phyloP scores from a whole-genome alignment of 2,329 filamentous ascomycete genomes.

The Aspergillus novoparasiticus region DNA sequence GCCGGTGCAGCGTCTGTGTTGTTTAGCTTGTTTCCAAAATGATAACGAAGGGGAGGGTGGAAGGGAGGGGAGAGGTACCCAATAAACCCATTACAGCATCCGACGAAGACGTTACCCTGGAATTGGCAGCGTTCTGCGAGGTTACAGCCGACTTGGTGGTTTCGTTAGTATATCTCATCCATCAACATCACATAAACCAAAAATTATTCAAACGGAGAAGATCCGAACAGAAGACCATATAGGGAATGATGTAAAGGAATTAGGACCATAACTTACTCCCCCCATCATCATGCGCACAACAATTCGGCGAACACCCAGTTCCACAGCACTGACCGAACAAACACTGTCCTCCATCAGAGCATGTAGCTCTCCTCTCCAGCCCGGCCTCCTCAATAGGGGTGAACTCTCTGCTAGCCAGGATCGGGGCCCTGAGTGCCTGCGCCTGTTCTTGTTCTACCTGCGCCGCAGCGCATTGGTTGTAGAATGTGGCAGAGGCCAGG shows the following conservation, averaged over 20 bases:
- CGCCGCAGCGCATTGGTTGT: not conserved
- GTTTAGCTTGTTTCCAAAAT: not conserved
- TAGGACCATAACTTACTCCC: conserved; percentile 4
- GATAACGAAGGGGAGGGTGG: no score
- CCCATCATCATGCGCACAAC: conserved; percentile 14
- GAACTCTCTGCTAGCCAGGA: not conserved
- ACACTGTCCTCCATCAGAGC: conserved; percentile 8
- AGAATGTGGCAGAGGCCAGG: not conserved
- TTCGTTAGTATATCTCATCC: not conserved
- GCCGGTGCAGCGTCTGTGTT: conserved; percentile 10
- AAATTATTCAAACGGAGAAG: no score
- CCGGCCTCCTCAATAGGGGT: conserved; percentile 1
- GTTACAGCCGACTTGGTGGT: conserved; percentile 10
- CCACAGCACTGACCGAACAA: conserved; percentile 15
- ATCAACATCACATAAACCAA: no score
- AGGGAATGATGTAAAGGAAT: no score
- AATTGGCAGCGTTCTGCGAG: conserved; percentile 12
- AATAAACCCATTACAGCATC: conserved; percentile 10
- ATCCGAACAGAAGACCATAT: no score
- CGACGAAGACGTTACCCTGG: conserved; percentile 15
- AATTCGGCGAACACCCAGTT: conserved; percentile 13
- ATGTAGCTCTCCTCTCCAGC: conserved; percentile 9
- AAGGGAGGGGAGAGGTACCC: not conserved
- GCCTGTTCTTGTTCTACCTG: not conserved
- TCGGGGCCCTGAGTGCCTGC: not conserved